Evolutionary conservation across 2,329 filamentous ascomycete species (phyloP).

Genomic region (Bertia moriformis): DNA sequence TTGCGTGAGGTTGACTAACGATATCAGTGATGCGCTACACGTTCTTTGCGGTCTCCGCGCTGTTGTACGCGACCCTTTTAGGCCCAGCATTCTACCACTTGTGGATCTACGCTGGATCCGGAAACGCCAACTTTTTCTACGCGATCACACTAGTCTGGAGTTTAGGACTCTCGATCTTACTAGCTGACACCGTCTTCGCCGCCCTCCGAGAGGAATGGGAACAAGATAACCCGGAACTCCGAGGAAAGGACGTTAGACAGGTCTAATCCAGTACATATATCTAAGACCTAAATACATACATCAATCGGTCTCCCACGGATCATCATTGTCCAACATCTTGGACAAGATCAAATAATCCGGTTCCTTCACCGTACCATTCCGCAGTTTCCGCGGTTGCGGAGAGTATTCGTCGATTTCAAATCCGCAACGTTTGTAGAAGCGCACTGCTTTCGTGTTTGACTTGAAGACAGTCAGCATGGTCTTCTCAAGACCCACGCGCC

Average conservation of each 20-base stretch:
- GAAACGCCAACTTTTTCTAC: slow-evolving; percentile 98
- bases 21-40: slow-evolving; percentile 72
- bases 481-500: slow-evolving; percentile 30
- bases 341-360: slow-evolving; percentile 37
- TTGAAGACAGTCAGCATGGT: slow-evolving; percentile 46
- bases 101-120: slow-evolving; percentile 95
- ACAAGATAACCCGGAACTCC: slow-evolving; percentile 76
- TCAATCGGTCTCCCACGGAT: not conserved
- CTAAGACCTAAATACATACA: slow-evolving; percentile 2
- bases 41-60: slow-evolving; percentile 68
- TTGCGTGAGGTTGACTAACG: slow-evolving; percentile 10
- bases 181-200: slow-evolving; percentile 80
- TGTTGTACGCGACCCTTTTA: slow-evolving; percentile 77
- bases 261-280: slow-evolving; percentile 35
- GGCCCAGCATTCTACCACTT: slow-evolving; percentile 92
- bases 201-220: slow-evolving; percentile 88
- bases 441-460: slow-evolving; percentile 27
- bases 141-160: slow-evolving; percentile 99
- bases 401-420: slow-evolving; percentile 35
- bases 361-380: slow-evolving; percentile 30
- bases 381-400: slow-evolving; percentile 28
- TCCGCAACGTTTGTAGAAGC: slow-evolving; percentile 33
- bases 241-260: slow-evolving; percentile 73
- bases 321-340: slow-evolving; percentile 22
- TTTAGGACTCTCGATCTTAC: slow-evolving; percentile 69